These are phyloP conservation scores for Paecilomyces niveus DNA, from an alignment of 2,329 filamentous ascomycete species.

Conservation along the genomic window DNA sequence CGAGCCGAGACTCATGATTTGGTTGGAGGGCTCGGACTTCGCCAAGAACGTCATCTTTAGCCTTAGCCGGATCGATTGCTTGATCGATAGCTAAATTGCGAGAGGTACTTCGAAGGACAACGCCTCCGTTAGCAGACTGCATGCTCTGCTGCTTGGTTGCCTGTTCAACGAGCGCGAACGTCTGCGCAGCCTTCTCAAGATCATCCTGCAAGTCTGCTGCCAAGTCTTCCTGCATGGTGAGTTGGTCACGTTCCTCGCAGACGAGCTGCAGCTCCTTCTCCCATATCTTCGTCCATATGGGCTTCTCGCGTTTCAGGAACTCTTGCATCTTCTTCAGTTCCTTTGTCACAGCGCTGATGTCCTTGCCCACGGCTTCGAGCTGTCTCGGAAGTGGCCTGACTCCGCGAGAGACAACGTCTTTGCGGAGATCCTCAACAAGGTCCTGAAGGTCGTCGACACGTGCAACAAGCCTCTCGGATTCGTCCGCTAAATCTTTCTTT, in stretches of 20 bases:
- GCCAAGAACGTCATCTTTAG: slow-evolving; percentile 84
- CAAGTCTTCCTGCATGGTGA: slow-evolving; percentile 94
- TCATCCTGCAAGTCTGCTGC: slow-evolving; percentile 89
- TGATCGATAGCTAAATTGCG: slow-evolving; percentile 44
- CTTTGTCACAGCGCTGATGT: slow-evolving; percentile 71
- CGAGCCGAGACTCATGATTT: slow-evolving; percentile 86
- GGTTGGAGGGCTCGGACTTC: slow-evolving; percentile 90
- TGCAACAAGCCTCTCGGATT: slow-evolving; percentile 83
- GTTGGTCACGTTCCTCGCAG: slow-evolving; percentile 87
- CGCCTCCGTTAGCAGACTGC: slow-evolving; percentile 49
- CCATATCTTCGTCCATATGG: slow-evolving; percentile 98
- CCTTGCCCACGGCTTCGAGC: slow-evolving; percentile 81
- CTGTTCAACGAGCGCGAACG: slow-evolving; percentile 91
- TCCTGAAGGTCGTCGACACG: slow-evolving; percentile 97
- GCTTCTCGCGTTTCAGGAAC: slow-evolving; percentile 84
- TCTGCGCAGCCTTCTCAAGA: slow-evolving; percentile 87
- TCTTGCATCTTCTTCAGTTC: slow-evolving; percentile 94
- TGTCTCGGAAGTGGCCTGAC: slow-evolving; percentile 86
- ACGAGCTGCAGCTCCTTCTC: slow-evolving; percentile 95
- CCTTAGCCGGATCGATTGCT: slow-evolving; percentile 63
- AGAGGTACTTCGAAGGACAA: slow-evolving; percentile 44
- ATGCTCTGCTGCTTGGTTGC: slow-evolving; percentile 93
- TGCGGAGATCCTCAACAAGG: slow-evolving; percentile 89
- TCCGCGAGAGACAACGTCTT: slow-evolving; percentile 89
- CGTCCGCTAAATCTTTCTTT: slow-evolving; percentile 77